These are phyloP conservation scores for Calonectria naviculata DNA, from an alignment of 2,329 filamentous ascomycete species.

Conservation along the genomic window DNA sequence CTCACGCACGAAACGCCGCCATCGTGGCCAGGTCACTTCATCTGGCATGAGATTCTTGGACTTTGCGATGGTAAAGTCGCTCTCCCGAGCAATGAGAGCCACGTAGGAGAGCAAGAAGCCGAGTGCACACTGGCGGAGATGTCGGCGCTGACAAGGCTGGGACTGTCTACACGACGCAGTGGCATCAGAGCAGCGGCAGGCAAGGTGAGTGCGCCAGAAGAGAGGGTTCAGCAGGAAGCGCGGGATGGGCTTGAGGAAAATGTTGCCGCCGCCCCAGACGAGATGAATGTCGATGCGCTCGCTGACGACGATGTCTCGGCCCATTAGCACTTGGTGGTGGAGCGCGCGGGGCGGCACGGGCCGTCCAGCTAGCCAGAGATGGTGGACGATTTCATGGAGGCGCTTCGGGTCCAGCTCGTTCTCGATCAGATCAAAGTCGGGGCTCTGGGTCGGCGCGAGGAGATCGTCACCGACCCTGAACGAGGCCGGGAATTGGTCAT, in stretches of 20 bases:
- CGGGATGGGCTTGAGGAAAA: constrained; percentile 54
- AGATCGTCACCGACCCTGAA: constrained; percentile 4
- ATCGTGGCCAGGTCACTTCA: constrained; percentile 13
- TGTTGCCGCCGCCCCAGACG: constrained; percentile 51
- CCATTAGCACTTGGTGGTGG: constrained; percentile 48
- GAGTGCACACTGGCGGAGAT: constrained; percentile 8
- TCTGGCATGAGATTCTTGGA: constrained; percentile 4
- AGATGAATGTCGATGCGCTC: constrained; percentile 53
- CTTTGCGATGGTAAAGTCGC: constrained; percentile 11
- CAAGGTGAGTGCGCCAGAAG: constrained; percentile 49
- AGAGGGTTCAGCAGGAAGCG: constrained; percentile 48
- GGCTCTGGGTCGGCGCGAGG: neutral
- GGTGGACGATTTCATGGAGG: constrained; percentile 15
- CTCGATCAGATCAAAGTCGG: constrained; percentile 3
- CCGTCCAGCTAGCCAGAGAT: constrained; percentile 37
- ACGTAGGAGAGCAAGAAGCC: constrained; percentile 19
- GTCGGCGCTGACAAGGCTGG: neutral
- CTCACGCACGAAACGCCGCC: constrained; percentile 8
- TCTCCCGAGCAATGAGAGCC: constrained; percentile 9
- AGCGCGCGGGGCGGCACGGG: constrained; percentile 50
- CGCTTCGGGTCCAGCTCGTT: constrained; percentile 13
- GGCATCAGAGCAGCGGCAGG: constrained; percentile 1
- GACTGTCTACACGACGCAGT: neutral
- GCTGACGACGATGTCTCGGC: constrained; percentile 48
- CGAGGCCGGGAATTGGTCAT: constrained; percentile 16